A percentile compares a stretch with the other conserved stretches of the same genome.
phyloP scores from a whole-genome alignment of 192 early-diverging fungal species.

The Backusella parvicylindrica region DNA sequence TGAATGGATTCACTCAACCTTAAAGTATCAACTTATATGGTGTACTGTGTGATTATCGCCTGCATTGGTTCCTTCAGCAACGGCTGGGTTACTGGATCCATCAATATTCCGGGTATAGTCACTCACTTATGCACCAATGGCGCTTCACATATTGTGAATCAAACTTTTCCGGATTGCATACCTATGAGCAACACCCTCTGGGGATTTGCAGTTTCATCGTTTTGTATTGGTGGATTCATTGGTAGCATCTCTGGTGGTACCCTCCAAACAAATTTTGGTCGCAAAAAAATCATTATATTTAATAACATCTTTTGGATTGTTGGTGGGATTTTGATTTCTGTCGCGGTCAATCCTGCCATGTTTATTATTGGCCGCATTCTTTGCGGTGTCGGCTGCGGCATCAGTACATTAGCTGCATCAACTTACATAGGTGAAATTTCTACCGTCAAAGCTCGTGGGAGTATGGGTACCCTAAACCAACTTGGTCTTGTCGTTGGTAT shows the following conservation, averaged over 20 bases:
- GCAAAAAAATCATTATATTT: neutral
- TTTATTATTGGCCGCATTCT: neutral
- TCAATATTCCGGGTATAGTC: neutral
- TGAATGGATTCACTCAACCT: neutral
- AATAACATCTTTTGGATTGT: neutral
- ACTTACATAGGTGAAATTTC: neutral
- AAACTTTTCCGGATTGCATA: neutral
- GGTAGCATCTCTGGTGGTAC: neutral
- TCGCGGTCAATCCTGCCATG: neutral
- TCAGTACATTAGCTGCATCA: neutral
- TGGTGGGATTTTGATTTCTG: neutral
- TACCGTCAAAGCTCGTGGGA: neutral
- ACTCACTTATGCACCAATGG: neutral
- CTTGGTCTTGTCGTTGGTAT: neutral
- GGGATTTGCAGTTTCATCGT: neutral
- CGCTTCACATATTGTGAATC: neutral
- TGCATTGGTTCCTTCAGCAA: neutral
- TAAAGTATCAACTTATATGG: neutral
- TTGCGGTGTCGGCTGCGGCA: neutral
- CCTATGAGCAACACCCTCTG: neutral
- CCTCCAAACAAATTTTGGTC: neutral
- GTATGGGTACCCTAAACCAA: neutral
- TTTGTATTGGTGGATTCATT: neutral
- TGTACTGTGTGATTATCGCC: neutral
- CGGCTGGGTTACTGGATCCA: neutral